Conservation (phyloP, 345 rosid species). For the Cardamine occulta region DNA sequence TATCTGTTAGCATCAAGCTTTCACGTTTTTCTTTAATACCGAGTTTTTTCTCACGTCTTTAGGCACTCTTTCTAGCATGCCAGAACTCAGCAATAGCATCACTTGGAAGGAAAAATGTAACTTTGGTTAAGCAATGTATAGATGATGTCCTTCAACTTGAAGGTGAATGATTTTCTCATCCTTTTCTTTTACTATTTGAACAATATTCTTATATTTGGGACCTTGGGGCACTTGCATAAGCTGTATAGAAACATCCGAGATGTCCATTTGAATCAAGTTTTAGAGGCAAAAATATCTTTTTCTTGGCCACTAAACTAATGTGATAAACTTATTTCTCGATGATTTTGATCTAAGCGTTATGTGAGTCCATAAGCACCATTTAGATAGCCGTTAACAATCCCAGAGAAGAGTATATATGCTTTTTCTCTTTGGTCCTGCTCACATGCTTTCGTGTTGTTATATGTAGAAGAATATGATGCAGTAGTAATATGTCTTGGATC, state of each 20-base stretch:
- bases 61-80: slow-evolving; percentile 90
- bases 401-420: neutral
- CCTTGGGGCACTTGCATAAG: neutral
- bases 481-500: slow-evolving; percentile 86
- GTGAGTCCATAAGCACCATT: neutral
- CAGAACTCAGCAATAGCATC: slow-evolving; percentile 57
- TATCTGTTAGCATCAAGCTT: slow-evolving; percentile 6
- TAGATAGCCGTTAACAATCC: neutral
- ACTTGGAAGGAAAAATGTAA: slow-evolving; percentile 52
- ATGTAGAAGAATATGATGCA: slow-evolving; percentile 72
- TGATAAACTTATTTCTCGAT: slow-evolving; percentile 3
- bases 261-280: neutral
- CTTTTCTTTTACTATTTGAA: slow-evolving; percentile 5
- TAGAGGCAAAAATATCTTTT: no score
- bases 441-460: neutral
- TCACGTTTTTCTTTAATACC: neutral
- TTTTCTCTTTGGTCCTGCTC: neutral
- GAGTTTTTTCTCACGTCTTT: slow-evolving; percentile 33
- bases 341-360: neutral
- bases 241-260: slow-evolving; percentile 3
- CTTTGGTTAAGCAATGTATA: slow-evolving; percentile 60
- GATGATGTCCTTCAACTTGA: slow-evolving; percentile 59
- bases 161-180: slow-evolving; percentile 51
- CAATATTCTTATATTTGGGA: neutral
- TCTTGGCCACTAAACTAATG: neutral